Evolutionary conservation across 2,329 filamentous ascomycete species (phyloP).

Genomic region (Fusarium circinatum): DNA sequence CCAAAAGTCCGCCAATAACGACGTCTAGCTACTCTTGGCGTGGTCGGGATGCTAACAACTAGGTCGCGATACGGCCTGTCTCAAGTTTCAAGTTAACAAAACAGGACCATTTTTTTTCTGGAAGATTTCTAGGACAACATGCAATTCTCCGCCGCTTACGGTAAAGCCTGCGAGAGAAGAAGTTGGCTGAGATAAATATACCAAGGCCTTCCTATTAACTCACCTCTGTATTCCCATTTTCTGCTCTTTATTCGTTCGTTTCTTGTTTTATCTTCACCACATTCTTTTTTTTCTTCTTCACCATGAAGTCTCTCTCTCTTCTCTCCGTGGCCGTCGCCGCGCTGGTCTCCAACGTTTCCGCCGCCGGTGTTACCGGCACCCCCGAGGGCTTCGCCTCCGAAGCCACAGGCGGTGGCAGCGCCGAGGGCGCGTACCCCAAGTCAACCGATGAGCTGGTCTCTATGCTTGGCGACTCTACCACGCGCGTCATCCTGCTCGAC

Average conservation of each 20-base stretch:
- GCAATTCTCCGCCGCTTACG: background rate
- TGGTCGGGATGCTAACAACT: too few species aligned
- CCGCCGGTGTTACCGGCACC: slow-evolving; percentile 46
- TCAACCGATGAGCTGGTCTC: slow-evolving; percentile 66
- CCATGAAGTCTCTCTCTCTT: slow-evolving; percentile 30
- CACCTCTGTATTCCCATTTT: background rate
- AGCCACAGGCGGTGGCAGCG: slow-evolving; percentile 72
- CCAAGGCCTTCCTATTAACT: background rate
- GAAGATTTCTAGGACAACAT: background rate
- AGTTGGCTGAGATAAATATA: slow-evolving; percentile 7
- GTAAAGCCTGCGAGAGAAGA: background rate
- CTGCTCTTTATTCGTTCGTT: slow-evolving; percentile 8
- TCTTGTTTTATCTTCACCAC: background rate
- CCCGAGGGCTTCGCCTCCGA: slow-evolving; percentile 59
- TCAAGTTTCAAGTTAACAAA: slow-evolving; percentile 8
- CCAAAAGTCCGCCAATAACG: slow-evolving; percentile 12
- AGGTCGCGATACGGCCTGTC: background rate
- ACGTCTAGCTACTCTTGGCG: background rate
- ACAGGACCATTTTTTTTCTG: background rate
- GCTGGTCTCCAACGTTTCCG: slow-evolving; percentile 24
- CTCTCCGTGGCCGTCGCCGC: slow-evolving; percentile 29
- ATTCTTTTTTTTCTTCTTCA: slow-evolving; percentile 13
- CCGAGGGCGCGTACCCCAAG: slow-evolving; percentile 65
- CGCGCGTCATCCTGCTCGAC: slow-evolving; percentile 68
- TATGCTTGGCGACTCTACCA: slow-evolving; percentile 64